Percentiles rank a stretch among this genome's conserved stretches.
Conservation (phyloP, 2,329 filamentous ascomycete genomes). For the Acrodontium crateriforme region DNA sequence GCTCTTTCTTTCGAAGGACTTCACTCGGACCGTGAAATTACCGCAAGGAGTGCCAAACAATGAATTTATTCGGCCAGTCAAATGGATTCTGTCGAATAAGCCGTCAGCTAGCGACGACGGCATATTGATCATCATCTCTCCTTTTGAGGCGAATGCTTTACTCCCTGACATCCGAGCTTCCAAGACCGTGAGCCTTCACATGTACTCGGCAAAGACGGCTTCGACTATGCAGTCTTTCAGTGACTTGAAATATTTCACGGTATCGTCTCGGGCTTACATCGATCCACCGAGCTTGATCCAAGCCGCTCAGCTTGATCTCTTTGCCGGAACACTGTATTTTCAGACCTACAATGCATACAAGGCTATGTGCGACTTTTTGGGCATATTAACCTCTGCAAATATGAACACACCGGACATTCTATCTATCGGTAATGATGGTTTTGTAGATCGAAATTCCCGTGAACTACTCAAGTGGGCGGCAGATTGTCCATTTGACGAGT, state of each 20-base stretch:
- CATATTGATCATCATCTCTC: conserved; percentile 43
- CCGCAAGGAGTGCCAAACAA: conserved; percentile 20
- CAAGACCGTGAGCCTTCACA: conserved; percentile 30
- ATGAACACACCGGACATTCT: too few relatives aligned
- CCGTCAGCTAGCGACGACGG: conserved; percentile 3
- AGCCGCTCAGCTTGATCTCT: conserved; percentile 46
- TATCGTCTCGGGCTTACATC: conserved; percentile 1
- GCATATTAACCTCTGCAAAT: too few relatives aligned
- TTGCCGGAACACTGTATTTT: conserved; percentile 55
- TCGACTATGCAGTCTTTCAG: conserved; percentile 29
- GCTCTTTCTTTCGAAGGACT: conserved; percentile 39
- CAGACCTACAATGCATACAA: conserved; percentile 40
- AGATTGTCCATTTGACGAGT: too few relatives aligned
- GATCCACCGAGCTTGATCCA: conserved; percentile 19
- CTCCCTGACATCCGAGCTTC: conserved; percentile 25
- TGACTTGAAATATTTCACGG: conserved; percentile 30
- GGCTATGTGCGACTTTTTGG: conserved; percentile 37
- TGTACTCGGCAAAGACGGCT: conserved; percentile 37
- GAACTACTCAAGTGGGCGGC: too few relatives aligned
- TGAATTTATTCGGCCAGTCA: conserved; percentile 38
- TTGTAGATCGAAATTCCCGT: too few relatives aligned
- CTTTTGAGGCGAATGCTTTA: conserved; percentile 44
- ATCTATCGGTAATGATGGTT: too few relatives aligned
- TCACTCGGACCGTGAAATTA: conserved; percentile 17
- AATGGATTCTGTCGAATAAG: conserved; percentile 37